Evolutionary conservation across 2,329 filamentous ascomycete genomes (phyloP).

Genomic region (Helotiales sp.): DNA sequence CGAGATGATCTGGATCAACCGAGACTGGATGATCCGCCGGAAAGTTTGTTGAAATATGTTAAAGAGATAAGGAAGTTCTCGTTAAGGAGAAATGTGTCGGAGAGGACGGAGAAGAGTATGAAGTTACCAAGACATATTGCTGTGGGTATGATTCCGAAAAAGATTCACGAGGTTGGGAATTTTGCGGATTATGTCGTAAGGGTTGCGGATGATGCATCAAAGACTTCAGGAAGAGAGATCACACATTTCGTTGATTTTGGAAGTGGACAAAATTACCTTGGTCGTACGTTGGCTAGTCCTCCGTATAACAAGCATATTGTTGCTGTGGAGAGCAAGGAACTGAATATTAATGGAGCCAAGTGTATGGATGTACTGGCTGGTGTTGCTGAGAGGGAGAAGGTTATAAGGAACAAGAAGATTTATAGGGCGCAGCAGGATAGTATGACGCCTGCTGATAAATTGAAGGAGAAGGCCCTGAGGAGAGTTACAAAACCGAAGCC

Average conservation of each 20-base stretch:
- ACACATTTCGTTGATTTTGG: constrained; percentile 95
- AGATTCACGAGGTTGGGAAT: constrained; percentile 87
- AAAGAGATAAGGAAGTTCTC: constrained; percentile 68
- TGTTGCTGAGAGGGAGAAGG: constrained; percentile 68
- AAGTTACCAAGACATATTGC: constrained; percentile 70
- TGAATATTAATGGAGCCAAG: constrained; percentile 84
- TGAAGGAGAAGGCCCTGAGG: constrained; percentile 42
- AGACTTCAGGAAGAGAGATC: constrained; percentile 58
- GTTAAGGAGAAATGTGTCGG: constrained; percentile 61
- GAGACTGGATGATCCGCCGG: constrained; percentile 27
- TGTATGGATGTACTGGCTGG: constrained; percentile 82
- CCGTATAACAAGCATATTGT: constrained; percentile 87
- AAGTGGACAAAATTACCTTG: constrained; percentile 94
- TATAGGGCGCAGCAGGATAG: constrained; percentile 46
- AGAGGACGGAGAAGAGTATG: constrained; percentile 46
- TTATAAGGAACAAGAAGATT: constrained; percentile 82
- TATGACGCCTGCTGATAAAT: constrained; percentile 42
- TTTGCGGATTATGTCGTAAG: constrained; percentile 82
- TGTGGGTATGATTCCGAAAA: constrained; percentile 94
- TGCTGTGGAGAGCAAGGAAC: constrained; percentile 83
- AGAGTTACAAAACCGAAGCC: constrained; percentile 37
- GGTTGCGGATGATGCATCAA: constrained; percentile 57
- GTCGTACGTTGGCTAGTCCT: constrained; percentile 78
- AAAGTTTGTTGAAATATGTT: constrained; percentile 70
- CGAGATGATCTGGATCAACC: constrained; percentile 63